Base-by-base conservation (phyloP, 805 yeast species). In the Starmera quercuum region DNA sequence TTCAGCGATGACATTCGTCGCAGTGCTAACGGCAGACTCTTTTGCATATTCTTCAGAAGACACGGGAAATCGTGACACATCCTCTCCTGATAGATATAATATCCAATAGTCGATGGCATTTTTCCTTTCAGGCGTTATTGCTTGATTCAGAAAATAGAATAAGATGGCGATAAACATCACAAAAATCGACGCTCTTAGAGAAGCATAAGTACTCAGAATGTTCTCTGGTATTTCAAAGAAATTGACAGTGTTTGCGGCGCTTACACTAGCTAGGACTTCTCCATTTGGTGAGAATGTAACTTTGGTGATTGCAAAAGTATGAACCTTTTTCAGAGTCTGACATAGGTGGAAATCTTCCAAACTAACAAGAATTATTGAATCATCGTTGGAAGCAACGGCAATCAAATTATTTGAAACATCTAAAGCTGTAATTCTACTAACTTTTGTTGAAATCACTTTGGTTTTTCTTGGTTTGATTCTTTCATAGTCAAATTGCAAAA, bases 261-360 rank as follows among this genome's bases (percentile, higher is more conserved):
- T 79, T 0, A 76, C 79, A 16, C 85, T 71, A 3, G 85, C 90
- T 31, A 85, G 58, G 35, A 66, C 67, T 32, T 71, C 59, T 7
- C 88, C 86, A 50, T 75, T 67, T 11, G 83, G 79, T 5, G 86
- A 78, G 39, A 85, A 78, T 3, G 74, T 62, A 8, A 84, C 74
- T 29, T 72, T 68, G 0, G 96, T 86, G 33, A 86, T 77, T 18
- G 94, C 86, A 54, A 83, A 83, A 7, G 69, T 63, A 53, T 87
- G 96, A n/a, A 83, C 76, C 39, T 80, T 72, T 28, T 69, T 68
- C 35, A 75, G 61, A 6, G 65, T 59, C 37, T 69, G 73, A 18
- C 75, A 46, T 10, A 68, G 54, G 28, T 68, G 64, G 38, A 87
- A 69, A 40, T 68, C 73, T 3, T 65, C 59, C 12, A 71, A 53